Evolutionary conservation across 495 filamentous ascomycete genomes (phyloP).

Genomic region (Tricharina praecox): DNA sequence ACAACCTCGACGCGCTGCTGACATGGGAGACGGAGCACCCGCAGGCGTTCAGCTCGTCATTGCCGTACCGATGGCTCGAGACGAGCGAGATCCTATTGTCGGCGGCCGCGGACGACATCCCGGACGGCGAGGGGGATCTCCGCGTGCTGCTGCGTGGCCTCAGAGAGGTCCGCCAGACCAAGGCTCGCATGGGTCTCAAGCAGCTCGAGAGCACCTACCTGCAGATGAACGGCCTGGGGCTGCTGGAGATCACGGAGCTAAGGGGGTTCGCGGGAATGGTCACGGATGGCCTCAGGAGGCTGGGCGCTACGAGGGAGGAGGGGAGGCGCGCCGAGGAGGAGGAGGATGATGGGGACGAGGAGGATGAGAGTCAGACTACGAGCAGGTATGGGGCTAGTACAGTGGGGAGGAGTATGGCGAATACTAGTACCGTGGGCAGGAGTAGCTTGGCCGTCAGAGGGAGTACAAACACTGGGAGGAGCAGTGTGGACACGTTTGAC

Average conservation of each 20-base stretch:
- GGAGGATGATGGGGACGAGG: conserved; percentile 35
- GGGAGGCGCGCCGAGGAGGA: conserved; percentile 39
- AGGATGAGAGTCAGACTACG: conserved; percentile 25
- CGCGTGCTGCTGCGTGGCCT: conserved; percentile 63
- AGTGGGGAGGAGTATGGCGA: not conserved
- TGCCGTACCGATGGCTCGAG: conserved; percentile 93
- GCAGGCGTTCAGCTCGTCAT: conserved; percentile 53
- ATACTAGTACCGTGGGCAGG: conserved; percentile 5
- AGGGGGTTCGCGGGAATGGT: conserved; percentile 70
- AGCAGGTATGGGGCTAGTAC: conserved; percentile 5
- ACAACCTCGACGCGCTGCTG: conserved; percentile 56
- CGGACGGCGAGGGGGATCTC: conserved; percentile 35
- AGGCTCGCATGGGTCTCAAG: conserved; percentile 60
- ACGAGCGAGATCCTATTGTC: conserved; percentile 70
- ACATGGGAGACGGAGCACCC: conserved; percentile 56
- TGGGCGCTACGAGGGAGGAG: conserved; percentile 42
- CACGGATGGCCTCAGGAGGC: conserved; percentile 65
- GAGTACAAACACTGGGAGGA: not conserved
- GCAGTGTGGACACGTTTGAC: not conserved
- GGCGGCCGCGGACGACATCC: conserved; percentile 69
- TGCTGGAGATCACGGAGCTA: conserved; percentile 78
- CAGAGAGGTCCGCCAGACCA: conserved; percentile 73
- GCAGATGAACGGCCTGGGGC: conserved; percentile 64
- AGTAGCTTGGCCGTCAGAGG: conserved; percentile 2
- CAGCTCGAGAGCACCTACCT: conserved; percentile 44